Conservation (phyloP, 805 yeast genomes). For the Isabelozyma pseudorhagii region DNA sequence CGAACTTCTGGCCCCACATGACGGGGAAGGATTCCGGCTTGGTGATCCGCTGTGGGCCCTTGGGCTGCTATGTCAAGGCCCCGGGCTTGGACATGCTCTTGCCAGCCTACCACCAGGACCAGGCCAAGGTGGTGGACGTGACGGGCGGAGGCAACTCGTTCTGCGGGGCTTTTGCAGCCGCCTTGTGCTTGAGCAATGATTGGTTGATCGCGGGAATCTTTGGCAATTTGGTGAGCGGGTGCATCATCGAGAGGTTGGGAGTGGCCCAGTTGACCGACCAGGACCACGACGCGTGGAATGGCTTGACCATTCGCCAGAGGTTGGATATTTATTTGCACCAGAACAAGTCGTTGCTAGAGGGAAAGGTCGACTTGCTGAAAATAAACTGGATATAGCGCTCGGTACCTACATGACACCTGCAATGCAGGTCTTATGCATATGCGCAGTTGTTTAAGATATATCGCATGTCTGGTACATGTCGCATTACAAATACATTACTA, state of each 20-base stretch:
- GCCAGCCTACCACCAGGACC: constrained; percentile 69
- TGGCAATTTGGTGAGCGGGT: constrained; percentile 78
- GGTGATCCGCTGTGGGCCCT: constrained; percentile 72
- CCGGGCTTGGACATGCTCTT: constrained; percentile 37
- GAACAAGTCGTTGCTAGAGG: constrained; percentile 5
- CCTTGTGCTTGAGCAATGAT: constrained; percentile 47
- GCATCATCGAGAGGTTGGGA: constrained; percentile 79
- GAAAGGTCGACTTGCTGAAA: neutral
- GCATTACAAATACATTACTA: too few species aligned
- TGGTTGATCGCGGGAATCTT: constrained; percentile 55
- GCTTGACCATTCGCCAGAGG: constrained; percentile 42
- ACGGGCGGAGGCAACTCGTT: constrained; percentile 47
- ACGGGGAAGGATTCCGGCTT: constrained; percentile 42
- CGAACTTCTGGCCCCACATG: constrained; percentile 38
- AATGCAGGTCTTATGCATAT: too few species aligned
- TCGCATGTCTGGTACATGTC: too few species aligned
- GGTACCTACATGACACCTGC: too few species aligned
- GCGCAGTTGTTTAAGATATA: too few species aligned
- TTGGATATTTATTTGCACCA: constrained; percentile 34
- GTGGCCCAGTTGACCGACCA: constrained; percentile 45
- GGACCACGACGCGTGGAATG: constrained; percentile 59
- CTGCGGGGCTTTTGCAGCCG: constrained; percentile 50
- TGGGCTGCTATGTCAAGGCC: constrained; percentile 58
- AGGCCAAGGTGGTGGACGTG: constrained; percentile 34
- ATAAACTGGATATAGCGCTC: too few species aligned